phyloP scores from a whole-genome alignment of 306 rosid species.

The Fragaria ananassa region DNA sequence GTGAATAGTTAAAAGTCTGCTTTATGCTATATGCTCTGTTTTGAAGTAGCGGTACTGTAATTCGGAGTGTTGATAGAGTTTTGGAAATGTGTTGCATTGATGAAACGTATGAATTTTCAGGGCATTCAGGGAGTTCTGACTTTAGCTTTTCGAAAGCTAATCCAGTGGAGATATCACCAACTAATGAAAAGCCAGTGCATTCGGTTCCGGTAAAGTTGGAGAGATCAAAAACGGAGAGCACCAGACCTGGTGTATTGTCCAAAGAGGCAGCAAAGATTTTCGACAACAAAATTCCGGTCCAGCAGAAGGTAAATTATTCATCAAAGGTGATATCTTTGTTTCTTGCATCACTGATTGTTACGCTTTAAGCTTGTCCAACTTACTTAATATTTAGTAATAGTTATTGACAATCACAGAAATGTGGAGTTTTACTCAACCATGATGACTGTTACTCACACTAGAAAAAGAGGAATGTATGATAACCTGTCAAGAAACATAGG shows the following conservation, averaged over 20 bases:
- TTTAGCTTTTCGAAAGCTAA: constrained; percentile 41
- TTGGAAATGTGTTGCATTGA: neutral
- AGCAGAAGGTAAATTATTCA: constrained; percentile 54
- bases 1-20: neutral
- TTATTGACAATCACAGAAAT: neutral
- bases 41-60: neutral
- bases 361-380: neutral
- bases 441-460: neutral
- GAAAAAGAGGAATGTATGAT: neutral
- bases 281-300: constrained; percentile 50
- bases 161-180: constrained; percentile 42
- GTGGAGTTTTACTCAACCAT: neutral
- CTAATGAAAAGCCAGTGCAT: constrained; percentile 34
- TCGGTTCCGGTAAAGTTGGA: constrained; percentile 50
- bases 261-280: constrained; percentile 81
- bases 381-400: neutral
- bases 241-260: constrained; percentile 43
- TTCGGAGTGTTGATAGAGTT: neutral
- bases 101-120: constrained; percentile 18
- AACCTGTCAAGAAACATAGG: neutral
- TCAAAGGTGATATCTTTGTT: neutral
- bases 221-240: constrained; percentile 74
- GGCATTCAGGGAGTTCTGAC: constrained; percentile 45
- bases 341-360: neutral
- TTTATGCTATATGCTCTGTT: neutral